Base-by-base conservation (phyloP, 2,329 filamentous ascomycete genomes). In the Chaetomium olivaceum region DNA sequence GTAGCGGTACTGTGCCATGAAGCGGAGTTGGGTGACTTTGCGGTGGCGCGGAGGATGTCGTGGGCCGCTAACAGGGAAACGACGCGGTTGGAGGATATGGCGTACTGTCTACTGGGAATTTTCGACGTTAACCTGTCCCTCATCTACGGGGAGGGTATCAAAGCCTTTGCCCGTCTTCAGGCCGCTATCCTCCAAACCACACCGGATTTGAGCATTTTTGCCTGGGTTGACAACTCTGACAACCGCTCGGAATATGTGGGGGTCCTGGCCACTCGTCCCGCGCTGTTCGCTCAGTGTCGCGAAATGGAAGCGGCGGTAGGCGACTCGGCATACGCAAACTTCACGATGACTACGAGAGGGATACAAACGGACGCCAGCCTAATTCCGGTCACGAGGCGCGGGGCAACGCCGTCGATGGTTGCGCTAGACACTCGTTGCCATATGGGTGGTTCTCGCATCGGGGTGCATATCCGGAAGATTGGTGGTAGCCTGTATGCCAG, bases 101-200 rank as follows among this genome's bases (percentile, higher is more conserved):
- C 58, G 1, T 65, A 65, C 31, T 65, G 52, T 25, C 36, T 65
- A 8, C 31, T 62, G 43, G 63, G 63, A 0, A 58, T 65, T 2
- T 62, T 65, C 11, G 48, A 54, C 23, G 58, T 65, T 5, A 43
- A 58, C 48, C n/a, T 65, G 36, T 27, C 58, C 12, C 31, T 65
- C 2, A 57, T 58, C 16, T 65, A 65, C 31, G 63, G 63, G 2
- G 63, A 65, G 27, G 63, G 63, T 2, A 7, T 11, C 8, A 61
- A 62, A 19, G 58, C 51, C 0, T 65, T 61, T 11, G 3, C 9
- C 19, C 33, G 58, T 1, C 29, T 65, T 12, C 63, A 65, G 39
- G 21, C 14, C 8, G 23, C 19, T 2, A 62, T 65, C 8, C 1
- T 62, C 7, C 39, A 55, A 27, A 39, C 33, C 3, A 60, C 51